These are phyloP conservation scores for Wickerhamomyces queroliae DNA, from an alignment of 805 yeast genomes.

Conservation along the genomic window DNA sequence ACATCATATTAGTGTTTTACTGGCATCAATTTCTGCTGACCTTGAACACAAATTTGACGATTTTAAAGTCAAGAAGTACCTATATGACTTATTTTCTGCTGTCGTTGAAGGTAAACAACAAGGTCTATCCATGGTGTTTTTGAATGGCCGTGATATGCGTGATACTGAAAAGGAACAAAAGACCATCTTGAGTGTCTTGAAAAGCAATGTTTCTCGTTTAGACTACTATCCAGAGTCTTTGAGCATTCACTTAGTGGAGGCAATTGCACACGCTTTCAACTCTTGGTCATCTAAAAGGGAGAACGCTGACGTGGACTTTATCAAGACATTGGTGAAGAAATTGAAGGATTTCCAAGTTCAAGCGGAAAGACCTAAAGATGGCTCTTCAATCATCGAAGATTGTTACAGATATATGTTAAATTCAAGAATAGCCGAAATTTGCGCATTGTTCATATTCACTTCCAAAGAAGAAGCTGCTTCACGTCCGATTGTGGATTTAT, in stretches of 20 bases:
- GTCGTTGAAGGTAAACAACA: slow-evolving; percentile 70
- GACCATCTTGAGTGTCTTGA: slow-evolving; percentile 52
- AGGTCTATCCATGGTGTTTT: slow-evolving; percentile 65
- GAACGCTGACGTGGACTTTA: slow-evolving; percentile 26
- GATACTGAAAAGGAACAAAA: slow-evolving; percentile 13
- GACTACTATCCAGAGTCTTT: slow-evolving; percentile 53
- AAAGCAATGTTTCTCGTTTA: slow-evolving; percentile 46
- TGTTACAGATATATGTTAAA: slow-evolving; percentile 54
- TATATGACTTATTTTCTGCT: slow-evolving; percentile 61
- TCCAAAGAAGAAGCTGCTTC: slow-evolving; percentile 38
- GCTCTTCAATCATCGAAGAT: slow-evolving; percentile 22
- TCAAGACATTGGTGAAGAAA: slow-evolving; percentile 29
- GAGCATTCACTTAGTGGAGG: slow-evolving; percentile 63
- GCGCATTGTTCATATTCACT: slow-evolving; percentile 66
- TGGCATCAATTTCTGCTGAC: slow-evolving; percentile 55
- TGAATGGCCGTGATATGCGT: slow-evolving; percentile 43
- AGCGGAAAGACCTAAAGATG: slow-evolving; percentile 6
- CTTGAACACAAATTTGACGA: slow-evolving; percentile 52
- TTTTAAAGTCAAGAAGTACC: slow-evolving; percentile 42
- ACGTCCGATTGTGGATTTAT: slow-evolving; percentile 34
- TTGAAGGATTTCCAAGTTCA: slow-evolving; percentile 27
- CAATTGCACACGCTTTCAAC: slow-evolving; percentile 69
- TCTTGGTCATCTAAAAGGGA: slow-evolving; percentile 68
- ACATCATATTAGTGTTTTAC: slow-evolving; percentile 51
- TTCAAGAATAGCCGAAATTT: slow-evolving; percentile 67